Percentiles rank a stretch among this genome's conserved stretches.
phyloP scores from a whole-genome alignment of 331 rosid species.

The Quercus phellos region DNA sequence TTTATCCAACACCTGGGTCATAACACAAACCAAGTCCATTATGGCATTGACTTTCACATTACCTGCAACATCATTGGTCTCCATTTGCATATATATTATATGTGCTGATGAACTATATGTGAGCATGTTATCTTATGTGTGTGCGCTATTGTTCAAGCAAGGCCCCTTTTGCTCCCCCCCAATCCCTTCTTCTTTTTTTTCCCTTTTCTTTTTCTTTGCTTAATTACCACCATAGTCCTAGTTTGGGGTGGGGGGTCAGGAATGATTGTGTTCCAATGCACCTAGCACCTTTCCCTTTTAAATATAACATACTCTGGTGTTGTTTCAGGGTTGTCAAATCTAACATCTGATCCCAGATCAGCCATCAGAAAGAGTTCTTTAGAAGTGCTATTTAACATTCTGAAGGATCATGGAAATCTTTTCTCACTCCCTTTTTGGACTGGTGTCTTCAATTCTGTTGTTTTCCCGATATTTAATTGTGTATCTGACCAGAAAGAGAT shows the following conservation, averaged over 20 bases:
- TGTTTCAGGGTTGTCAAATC: constrained; percentile 84
- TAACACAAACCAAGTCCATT: neutral
- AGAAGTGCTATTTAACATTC: constrained; percentile 93
- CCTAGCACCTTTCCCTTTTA: neutral
- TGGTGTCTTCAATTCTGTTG: constrained; percentile 60
- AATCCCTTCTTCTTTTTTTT: too few species aligned
- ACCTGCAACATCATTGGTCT: neutral
- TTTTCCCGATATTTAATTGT: constrained; percentile 66
- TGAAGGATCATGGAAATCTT: constrained; percentile 96
- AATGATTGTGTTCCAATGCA: neutral
- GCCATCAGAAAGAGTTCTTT: constrained; percentile 94
- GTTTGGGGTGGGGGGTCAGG: neutral
- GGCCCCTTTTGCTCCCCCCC: neutral
- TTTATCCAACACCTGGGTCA: too few species aligned
- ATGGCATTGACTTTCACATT: neutral
- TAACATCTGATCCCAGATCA: constrained; percentile 86
- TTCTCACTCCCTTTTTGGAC: constrained; percentile 78
- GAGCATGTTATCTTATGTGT: neutral
- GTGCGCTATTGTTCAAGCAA: neutral
- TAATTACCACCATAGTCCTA: neutral
- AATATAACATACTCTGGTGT: neutral
- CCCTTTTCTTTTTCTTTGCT: neutral
- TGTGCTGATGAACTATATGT: constrained; percentile 1
- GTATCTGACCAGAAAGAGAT: constrained; percentile 46
- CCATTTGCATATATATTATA: neutral